Percentiles rank a stretch among this genome's conserved stretches.
These are phyloP conservation scores for Diaporthe nobilis DNA, from an alignment of 2,329 filamentous ascomycete species.

Conservation along the genomic window DNA sequence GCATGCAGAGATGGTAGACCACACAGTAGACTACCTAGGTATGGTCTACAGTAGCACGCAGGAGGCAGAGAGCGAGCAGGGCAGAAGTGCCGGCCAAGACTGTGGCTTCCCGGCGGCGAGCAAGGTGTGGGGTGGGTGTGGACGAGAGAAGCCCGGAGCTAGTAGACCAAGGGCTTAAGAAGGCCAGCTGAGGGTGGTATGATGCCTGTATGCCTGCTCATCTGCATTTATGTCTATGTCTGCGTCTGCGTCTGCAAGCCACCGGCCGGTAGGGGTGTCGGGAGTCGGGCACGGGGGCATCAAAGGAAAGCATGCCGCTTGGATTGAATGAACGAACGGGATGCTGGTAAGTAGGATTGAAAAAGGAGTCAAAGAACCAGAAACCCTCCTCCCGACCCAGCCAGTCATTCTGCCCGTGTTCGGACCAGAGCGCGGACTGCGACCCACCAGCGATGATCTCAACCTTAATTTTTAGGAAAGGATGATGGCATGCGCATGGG, in stretches of 20 bases:
- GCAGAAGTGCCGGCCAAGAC: slow-evolving; percentile 25
- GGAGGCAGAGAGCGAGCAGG: not conserved
- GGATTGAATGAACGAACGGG: not conserved
- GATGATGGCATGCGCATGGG: not conserved
- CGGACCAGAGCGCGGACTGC: not conserved
- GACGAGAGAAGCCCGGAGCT: not conserved
- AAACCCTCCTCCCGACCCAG: not conserved
- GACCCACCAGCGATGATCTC: slow-evolving; percentile 33
- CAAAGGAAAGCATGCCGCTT: not conserved
- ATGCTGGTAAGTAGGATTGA: slow-evolving; percentile 13
- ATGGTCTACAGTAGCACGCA: not conserved
- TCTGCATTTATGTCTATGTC: not conserved
- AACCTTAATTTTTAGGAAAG: slow-evolving; percentile 20
- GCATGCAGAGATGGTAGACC: slow-evolving; percentile 5
- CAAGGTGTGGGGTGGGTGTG: slow-evolving; percentile 20
- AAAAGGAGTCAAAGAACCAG: slow-evolving; percentile 30
- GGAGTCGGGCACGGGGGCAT: not conserved
- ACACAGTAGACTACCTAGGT: not conserved
- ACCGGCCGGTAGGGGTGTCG: not conserved
- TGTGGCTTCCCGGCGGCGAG: slow-evolving; percentile 29
- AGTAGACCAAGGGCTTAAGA: not conserved
- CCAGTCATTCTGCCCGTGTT: slow-evolving; percentile 9
- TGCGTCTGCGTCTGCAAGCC: slow-evolving; percentile 13
- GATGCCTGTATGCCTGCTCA: not conserved
- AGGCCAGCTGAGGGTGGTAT: not conserved